Evolutionary conservation across 2,329 filamentous ascomycete genomes (phyloP), one percentile per base, ranked within the genome.

Genomic region (Claviceps humidiphila): DNA sequence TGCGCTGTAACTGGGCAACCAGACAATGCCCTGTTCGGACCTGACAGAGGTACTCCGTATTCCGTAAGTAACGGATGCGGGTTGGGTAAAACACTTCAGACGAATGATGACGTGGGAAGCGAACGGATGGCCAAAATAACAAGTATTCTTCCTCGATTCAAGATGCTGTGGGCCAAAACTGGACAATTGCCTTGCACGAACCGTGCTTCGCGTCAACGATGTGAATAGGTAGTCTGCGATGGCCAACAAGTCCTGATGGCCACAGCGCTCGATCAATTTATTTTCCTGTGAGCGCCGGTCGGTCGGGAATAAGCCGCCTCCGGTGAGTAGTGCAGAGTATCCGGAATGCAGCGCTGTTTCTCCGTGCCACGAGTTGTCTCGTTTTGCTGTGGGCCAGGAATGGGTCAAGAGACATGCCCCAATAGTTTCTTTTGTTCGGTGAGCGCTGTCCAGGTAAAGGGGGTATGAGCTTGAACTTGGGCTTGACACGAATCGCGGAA

Each of bases 1-100:
- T 22, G 39, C 43, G 41, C 20, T 14, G 39, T 48, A 43, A 30
- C 51, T 45, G 46, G 46, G 51, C 51, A 45, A 49, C 51, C 46
- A 45, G 40, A 38, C 20, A 44, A 45, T 20, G n/a, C 3, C 22
- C n/a, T 47, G 20, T 45, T 14, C 43, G 43, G n/a, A n/a, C n/a
- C n/a, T n/a, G 22, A 16, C 11, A 26, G 22, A 22, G 20, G 20
- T 22, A 22, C 22, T 22, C 22, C 20, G 20, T 20, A 20, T 20
- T 26, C 26, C 7, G 26, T 30, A 30, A 8, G 26, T 16, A 41
- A 49, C 38, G 47, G 22, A 49, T 49, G 47, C 16, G 38, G 37
- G 6, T 39, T 22, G 17, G 11, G 46, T 38, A 14, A 39, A 39
- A 47, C 9, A 24, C 30, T 11, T 24, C 46, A 37, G 11, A n/a